Base-by-base conservation (phyloP, 1,284 basidiomycete species). In the Ustilago hordei region DNA sequence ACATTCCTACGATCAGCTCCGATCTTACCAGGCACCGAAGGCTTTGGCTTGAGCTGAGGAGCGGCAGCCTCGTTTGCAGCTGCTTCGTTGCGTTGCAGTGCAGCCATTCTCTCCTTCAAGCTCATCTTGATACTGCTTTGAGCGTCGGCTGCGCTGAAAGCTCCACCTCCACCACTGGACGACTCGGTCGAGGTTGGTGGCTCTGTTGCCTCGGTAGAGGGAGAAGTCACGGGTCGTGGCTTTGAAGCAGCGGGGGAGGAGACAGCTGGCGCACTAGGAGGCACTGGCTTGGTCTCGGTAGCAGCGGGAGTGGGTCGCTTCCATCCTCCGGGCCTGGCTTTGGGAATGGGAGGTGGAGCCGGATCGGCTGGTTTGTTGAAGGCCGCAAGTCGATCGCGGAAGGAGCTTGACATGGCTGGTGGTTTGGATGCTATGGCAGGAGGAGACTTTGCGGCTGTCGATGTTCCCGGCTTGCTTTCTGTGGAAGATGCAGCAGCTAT, bases 91-190 rank as follows among this genome's bases (percentile, higher is more conserved):
- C 82, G 78, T 38, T 84, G 84, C 19, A 85, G 72, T 7, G 84
- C 84, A 9, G 84, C 84, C 84, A 85, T 85, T 32, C 84, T 73
- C 34, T 85, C 84, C 63, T 85, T 85, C 39, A 85, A 63, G 41
- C 80, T 82, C 80, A 85, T 81, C 66, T 85, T 84, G 72, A 85
- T 85, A 39, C 80, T 82, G 61, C 75, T 83, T 58, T 83, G 70
- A 3, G 84, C 84, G 60, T 85, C 84, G 11, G 82, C 82, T 31
- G 82, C 81, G n/a, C 70, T 77, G 64, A 83, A 82, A 9, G 67
- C 78, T 2, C 67, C 60, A 17, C 43, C 23, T 38, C 36, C 61
- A 11, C 43, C 43, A 31, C 64, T 41, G 7, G 65, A 60, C 3
- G 58, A 34, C 15, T 75, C 67, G n/a, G 60, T 31, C 5, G 67